Evolutionary conservation across 2,329 filamentous ascomycete genomes (phyloP), one percentile per base, ranked within the genome.

Genomic region (Gaeumannomyces sp.): DNA sequence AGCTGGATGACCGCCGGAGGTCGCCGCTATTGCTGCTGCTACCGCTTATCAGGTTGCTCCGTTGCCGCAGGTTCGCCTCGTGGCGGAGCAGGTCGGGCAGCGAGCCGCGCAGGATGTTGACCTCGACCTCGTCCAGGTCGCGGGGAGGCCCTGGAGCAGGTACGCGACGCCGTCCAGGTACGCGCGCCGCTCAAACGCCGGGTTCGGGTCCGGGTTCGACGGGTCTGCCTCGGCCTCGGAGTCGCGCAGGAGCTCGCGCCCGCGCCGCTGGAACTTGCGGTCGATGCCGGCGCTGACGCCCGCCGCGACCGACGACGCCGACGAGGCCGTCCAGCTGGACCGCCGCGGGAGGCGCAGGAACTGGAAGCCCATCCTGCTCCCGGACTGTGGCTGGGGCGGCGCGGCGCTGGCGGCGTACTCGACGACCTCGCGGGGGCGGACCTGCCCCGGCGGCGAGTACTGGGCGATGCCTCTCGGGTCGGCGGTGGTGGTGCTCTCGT

Each of bases 91-190:
- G 63, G n/a, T 70, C 65, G 5, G 85, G 85, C 11, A 86, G 72
- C 1, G 84, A 79, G 56, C 77, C 78, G 56, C 79, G 79, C 2
- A 89, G 75, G 61, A 79, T 80, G 35, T 81, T 71, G 28, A 75
- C 72, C 71, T 90, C 88, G 67, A 83, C 80, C 2, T 76, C 74
- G 53, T 81, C 83, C 53, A 90, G 79, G 61, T 87, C 78, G 1
- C 75, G 67, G 0, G 88, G 0, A 90, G 78, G 8, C 83, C 87
- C 67, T 81, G 81, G 14, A 90, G 78, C 25, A 89, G 77, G 72
- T 89, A 89, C 2, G 83, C 82, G 7, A 88, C 74, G 63, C 85
- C 83, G 68, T 89, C 84, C 60, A 90, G 75, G 72, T 89, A 90
- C 7, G 88, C 79, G 67, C 85, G 83, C 33, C 87, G 80, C 59